These are phyloP conservation scores for Citrullus amarus DNA, from an alignment of 306 rosid genomes.

Conservation along the genomic window DNA sequence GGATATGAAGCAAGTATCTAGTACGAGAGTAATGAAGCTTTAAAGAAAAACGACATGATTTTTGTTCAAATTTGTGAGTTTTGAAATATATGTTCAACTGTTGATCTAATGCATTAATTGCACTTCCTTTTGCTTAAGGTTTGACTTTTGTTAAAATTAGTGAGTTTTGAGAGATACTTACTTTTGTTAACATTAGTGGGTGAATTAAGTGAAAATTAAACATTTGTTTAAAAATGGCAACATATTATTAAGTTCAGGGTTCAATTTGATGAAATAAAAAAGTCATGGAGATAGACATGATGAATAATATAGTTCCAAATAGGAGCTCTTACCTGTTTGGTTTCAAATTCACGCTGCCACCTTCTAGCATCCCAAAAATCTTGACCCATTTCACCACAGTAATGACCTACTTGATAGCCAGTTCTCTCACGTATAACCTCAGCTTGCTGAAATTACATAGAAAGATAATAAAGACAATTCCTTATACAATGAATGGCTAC, in stretches of 20 bases:
- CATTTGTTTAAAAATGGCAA: background rate
- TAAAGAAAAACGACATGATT: background rate
- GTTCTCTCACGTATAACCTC: slow-evolving; percentile 96
- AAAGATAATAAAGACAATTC: slow-evolving; percentile 4
- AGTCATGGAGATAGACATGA: background rate
- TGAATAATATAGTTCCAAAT: background rate
- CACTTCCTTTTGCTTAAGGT: background rate
- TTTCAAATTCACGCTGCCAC: slow-evolving; percentile 90
- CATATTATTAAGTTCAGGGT: background rate
- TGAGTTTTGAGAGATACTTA: background rate
- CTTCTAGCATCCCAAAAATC: slow-evolving; percentile 98
- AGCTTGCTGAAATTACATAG: slow-evolving; percentile 71
- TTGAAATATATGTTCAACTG: background rate
- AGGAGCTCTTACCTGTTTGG: slow-evolving; percentile 53
- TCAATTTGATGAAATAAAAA: background rate
- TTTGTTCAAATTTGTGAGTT: background rate
- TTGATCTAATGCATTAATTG: background rate
- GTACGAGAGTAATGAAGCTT: background rate
- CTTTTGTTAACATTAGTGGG: background rate
- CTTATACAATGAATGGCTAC: background rate
- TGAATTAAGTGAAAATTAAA: background rate
- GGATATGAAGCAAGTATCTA: no score
- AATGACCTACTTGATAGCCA: slow-evolving; percentile 89
- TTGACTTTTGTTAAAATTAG: background rate
- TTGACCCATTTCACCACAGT: slow-evolving; percentile 99